Evolutionary conservation across 371 early-diverging fungal species (phyloP).

Genomic region (Parasitella parasitica): DNA sequence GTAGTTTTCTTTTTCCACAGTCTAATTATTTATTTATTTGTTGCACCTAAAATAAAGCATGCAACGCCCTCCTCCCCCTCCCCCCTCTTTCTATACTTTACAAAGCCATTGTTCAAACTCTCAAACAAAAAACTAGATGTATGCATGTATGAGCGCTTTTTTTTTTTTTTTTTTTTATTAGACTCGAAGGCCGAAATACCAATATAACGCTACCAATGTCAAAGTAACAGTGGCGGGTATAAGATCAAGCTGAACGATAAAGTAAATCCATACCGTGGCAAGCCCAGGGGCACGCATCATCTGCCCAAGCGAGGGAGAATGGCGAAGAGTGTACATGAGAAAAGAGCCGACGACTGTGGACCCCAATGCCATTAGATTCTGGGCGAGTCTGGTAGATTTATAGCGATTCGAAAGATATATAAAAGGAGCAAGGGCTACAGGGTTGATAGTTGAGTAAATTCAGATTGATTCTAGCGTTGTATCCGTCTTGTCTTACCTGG

Average conservation of each 20-base stretch:
- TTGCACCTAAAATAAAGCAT: background rate
- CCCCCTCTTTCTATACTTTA: background rate
- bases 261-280: slow-evolving; percentile 61
- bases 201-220: slow-evolving; percentile 49
- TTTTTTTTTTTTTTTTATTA: background rate
- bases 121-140: too few relatives aligned
- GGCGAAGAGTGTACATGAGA: slow-evolving; percentile 53
- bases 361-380: slow-evolving; percentile 46
- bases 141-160: too few relatives aligned
- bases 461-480: too few relatives aligned
- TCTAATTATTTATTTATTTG: slow-evolving; percentile 9
- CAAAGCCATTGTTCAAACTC: too few relatives aligned
- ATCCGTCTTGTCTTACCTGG: slow-evolving; percentile 58
- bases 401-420: slow-evolving; percentile 58
- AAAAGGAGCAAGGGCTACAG: slow-evolving; percentile 52
- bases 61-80: background rate
- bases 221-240: slow-evolving; percentile 54
- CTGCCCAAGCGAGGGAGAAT: slow-evolving; percentile 62
- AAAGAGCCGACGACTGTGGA: slow-evolving; percentile 49
- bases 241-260: slow-evolving; percentile 57
- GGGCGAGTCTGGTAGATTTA: slow-evolving; percentile 37
- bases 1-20: background rate
- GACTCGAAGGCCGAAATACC: slow-evolving; percentile 44
- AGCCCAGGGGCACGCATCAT: slow-evolving; percentile 65
- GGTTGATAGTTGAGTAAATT: too few relatives aligned